Evolutionary conservation across 208 protist species (phyloP).

Genomic region (Leishmania major): DNA sequence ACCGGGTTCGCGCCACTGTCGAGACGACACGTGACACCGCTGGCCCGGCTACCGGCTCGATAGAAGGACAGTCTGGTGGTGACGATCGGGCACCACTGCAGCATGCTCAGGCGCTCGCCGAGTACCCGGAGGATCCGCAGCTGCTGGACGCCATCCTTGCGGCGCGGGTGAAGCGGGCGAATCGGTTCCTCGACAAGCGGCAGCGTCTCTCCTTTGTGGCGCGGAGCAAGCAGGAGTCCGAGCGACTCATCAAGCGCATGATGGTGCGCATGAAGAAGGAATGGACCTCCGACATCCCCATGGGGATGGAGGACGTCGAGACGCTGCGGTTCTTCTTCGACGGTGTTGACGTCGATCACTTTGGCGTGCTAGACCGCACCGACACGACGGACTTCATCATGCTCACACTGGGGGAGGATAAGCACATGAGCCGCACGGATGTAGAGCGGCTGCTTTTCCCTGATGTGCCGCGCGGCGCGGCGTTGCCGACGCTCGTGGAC

Average conservation of each 20-base stretch:
- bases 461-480: constrained; percentile 5
- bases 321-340: constrained; percentile 71
- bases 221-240: constrained; percentile 52
- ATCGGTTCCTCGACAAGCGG: constrained; percentile 41
- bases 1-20: constrained; percentile 42
- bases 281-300: constrained; percentile 51
- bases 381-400: constrained; percentile 63
- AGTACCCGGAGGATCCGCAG: constrained; percentile 28
- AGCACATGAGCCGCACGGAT: constrained; percentile 34
- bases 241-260: constrained; percentile 51
- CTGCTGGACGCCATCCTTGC: constrained; percentile 37
- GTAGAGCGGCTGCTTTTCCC: constrained; percentile 50
- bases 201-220: constrained; percentile 48
- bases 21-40: constrained; percentile 20
- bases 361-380: constrained; percentile 57
- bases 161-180: constrained; percentile 26
- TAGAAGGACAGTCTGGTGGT: neutral
- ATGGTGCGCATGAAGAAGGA: constrained; percentile 60
- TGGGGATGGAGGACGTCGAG: constrained; percentile 71
- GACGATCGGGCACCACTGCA: constrained; percentile 19
- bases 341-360: constrained; percentile 56
- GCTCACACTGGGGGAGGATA: constrained; percentile 45
- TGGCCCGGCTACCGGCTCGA: neutral
- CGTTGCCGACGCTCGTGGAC: constrained; percentile 52
- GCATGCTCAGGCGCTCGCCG: constrained; percentile 13